Percentiles rank a stretch among this genome's conserved stretches.
phyloP scores from a whole-genome alignment of 2,329 filamentous ascomycete genomes.

The Periconia sp. region DNA sequence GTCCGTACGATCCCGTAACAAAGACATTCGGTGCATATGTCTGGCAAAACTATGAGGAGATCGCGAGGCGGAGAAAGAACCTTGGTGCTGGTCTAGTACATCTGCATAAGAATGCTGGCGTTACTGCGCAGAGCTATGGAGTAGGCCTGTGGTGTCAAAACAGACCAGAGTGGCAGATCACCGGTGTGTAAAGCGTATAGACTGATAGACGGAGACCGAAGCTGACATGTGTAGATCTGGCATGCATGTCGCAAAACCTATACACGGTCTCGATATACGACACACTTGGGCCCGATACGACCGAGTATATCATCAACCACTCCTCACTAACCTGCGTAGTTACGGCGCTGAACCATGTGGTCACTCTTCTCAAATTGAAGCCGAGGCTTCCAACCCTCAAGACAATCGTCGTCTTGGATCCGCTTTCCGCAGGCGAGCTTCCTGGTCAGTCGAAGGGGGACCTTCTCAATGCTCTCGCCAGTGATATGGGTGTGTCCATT shows the following conservation, averaged over 20 bases:
- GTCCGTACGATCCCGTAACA: slow-evolving; percentile 76
- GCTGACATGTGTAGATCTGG: slow-evolving; percentile 68
- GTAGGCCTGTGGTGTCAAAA: slow-evolving; percentile 88
- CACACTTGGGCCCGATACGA: slow-evolving; percentile 87
- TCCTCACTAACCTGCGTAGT: slow-evolving; percentile 76
- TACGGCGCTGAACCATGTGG: slow-evolving; percentile 80
- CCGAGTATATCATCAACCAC: slow-evolving; percentile 96
- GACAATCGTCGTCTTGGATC: slow-evolving; percentile 85
- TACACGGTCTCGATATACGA: slow-evolving; percentile 96
- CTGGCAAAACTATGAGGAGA: slow-evolving; percentile 83
- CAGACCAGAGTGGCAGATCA: slow-evolving; percentile 86
- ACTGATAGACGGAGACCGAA: slow-evolving; percentile 1
- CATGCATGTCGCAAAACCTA: slow-evolving; percentile 82
- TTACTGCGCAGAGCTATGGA: slow-evolving; percentile 69
- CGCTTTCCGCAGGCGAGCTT: slow-evolving; percentile 79
- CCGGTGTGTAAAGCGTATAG: slow-evolving; percentile 57
- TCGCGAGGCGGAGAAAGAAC: slow-evolving; percentile 80
- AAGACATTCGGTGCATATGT: slow-evolving; percentile 78
- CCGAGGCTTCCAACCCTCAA: slow-evolving; percentile 81
- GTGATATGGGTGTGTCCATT: slow-evolving; percentile 76
- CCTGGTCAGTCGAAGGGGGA: slow-evolving; percentile 79
- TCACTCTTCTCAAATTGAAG: slow-evolving; percentile 79
- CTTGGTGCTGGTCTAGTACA: slow-evolving; percentile 86
- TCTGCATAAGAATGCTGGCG: slow-evolving; percentile 74
- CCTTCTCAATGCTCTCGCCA: slow-evolving; percentile 76